Percentiles rank a stretch among this genome's conserved stretches.
These are phyloP conservation scores for Cyberlindnera americana DNA, from an alignment of 805 yeast genomes.

Conservation along the genomic window DNA sequence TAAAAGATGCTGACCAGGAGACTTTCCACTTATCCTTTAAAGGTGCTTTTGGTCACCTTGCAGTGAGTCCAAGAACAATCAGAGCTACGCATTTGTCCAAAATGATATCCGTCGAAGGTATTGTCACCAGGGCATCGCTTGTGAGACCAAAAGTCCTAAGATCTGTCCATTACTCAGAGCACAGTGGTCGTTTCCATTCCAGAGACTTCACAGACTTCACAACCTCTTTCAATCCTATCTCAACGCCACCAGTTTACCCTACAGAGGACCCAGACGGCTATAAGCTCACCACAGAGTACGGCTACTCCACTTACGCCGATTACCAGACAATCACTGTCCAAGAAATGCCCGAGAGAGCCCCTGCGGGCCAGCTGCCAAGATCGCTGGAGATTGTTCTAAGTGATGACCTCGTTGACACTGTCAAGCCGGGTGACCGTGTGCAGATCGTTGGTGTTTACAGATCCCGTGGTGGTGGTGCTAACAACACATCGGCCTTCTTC, in stretches of 20 bases:
- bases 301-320: slow-evolving; percentile 87
- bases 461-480: slow-evolving; percentile 72
- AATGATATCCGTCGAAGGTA: slow-evolving; percentile 88
- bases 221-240: slow-evolving; percentile 79
- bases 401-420: slow-evolving; percentile 87
- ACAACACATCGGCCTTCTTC: slow-evolving; percentile 61
- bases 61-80: slow-evolving; percentile 84
- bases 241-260: slow-evolving; percentile 85
- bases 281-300: slow-evolving; percentile 85
- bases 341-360: slow-evolving; percentile 97
- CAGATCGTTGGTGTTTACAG: slow-evolving; percentile 93
- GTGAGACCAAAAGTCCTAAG: slow-evolving; percentile 90
- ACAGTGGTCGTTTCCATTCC: slow-evolving; percentile 78
- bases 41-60: slow-evolving; percentile 89
- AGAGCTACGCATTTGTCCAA: slow-evolving; percentile 73
- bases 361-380: slow-evolving; percentile 96
- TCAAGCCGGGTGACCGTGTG: slow-evolving; percentile 95
- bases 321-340: slow-evolving; percentile 92
- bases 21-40: slow-evolving; percentile 74
- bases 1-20: slow-evolving; percentile 52
- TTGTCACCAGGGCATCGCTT: slow-evolving; percentile 88
- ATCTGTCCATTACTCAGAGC: slow-evolving; percentile 90
- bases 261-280: slow-evolving; percentile 91
- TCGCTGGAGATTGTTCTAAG: slow-evolving; percentile 89
- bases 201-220: slow-evolving; percentile 92